Conservation (phyloP, 495 filamentous ascomycete genomes). For the Trichoderma virens region DNA sequence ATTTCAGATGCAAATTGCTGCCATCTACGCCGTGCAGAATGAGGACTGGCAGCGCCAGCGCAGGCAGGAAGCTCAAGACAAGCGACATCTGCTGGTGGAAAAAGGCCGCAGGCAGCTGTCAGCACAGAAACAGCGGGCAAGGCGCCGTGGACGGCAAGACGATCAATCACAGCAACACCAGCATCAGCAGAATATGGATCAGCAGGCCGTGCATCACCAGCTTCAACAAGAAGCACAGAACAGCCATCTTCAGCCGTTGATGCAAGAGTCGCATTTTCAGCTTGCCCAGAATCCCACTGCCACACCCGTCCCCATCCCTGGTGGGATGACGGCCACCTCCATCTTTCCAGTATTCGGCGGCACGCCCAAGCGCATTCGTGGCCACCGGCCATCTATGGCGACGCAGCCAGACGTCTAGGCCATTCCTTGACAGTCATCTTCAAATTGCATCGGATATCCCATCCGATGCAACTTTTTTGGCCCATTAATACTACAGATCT, state of each 20-base stretch:
- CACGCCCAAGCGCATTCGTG: slow-evolving; percentile 5
- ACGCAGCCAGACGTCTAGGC: not conserved
- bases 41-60: slow-evolving; percentile 12
- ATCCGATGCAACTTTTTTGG: not conserved
- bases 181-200: not conserved
- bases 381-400: not conserved
- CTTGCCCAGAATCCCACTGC: not conserved
- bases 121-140: not conserved
- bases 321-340: not conserved
- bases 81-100: slow-evolving; percentile 8
- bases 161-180: slow-evolving; percentile 7
- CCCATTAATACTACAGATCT: not conserved
- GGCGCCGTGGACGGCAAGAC: not conserved
- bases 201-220: slow-evolving; percentile 1
- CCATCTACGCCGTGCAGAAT: slow-evolving; percentile 14
- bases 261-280: slow-evolving; percentile 7
- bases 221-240: not conserved
- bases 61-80: slow-evolving; percentile 6
- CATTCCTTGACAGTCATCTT: not conserved
- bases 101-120: slow-evolving; percentile 4
- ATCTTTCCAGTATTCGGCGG: not conserved
- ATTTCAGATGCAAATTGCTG: slow-evolving; percentile 12
- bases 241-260: slow-evolving; percentile 5
- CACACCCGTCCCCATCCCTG: slow-evolving; percentile 1
- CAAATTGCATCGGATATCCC: not conserved